Evolutionary conservation across 139 green algal species (phyloP), one percentile per base, ranked within the genome.

Genomic region (Chlorella sp.): DNA sequence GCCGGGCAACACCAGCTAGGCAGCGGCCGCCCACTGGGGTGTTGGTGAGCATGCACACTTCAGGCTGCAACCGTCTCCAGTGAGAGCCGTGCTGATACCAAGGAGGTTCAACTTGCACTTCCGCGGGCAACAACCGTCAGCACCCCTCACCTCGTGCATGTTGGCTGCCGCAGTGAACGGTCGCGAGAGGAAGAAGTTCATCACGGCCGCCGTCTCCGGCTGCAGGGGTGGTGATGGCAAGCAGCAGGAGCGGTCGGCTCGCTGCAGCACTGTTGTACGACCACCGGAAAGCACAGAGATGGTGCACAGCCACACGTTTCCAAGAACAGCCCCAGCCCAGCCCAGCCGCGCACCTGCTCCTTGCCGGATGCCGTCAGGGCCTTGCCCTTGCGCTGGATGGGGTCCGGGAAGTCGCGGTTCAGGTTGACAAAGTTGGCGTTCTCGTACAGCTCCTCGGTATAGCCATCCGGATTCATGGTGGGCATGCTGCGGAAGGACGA

Each of bases 341-440:
- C n/a, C n/a, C n/a, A n/a, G n/a, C n/a, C n/a, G n/a, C 51, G 15
- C 51, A 60, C 51, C 51, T 60, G 51, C 51, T 60, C 51, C 51
- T 21, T 60, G 51, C 51, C 93, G 3, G 60, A 73, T 13, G 90
- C 91, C 5, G 57, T 84, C 6, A 86, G 89, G 55, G 78, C 21
- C 70, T 84, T 57, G 57, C 4, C 26, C 47, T 67, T 67, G 79
- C 34, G 7, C 32, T 44, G 36, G 57, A 94, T 79, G n/a, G 89
- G 89, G 88, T 99, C 96, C n/a, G 96, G 96, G 80, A 98, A 99
- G 90, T 98, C 90, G 39, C 96, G 91, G 84, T 99, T 99, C 55
- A 99, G 89, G 86, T 99, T 96, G 39, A 69, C 55, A 32, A 25
- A 9, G 55, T 69, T 94, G 82, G 82, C 78, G 76, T 97, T 97